These are phyloP conservation scores for Neopestalotiopsis clavispora DNA, from an alignment of 2,329 filamentous ascomycete species.

Conservation along the genomic window DNA sequence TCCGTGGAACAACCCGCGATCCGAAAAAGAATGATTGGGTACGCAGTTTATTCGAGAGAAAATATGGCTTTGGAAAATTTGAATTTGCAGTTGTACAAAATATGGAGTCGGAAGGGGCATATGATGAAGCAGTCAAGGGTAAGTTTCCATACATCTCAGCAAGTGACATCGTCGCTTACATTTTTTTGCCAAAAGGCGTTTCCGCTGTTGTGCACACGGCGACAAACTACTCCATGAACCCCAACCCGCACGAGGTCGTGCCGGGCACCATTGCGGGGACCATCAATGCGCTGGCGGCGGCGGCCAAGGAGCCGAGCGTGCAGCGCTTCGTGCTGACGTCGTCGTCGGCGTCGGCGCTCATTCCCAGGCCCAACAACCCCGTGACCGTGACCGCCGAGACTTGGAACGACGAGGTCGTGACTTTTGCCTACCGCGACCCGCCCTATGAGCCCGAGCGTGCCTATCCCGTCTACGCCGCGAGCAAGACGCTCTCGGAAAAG, in stretches of 20 bases:
- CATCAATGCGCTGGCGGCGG: not conserved
- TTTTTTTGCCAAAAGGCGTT: not conserved
- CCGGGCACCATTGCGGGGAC: not conserved
- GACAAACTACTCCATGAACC: not conserved
- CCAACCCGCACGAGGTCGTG: conserved; percentile 12
- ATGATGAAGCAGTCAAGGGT: not conserved
- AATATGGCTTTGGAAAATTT: not conserved
- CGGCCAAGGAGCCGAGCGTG: conserved; percentile 12
- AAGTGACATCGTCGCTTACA: no score
- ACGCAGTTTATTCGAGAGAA: not conserved
- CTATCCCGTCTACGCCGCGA: conserved; percentile 7
- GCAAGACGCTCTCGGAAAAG: conserved; percentile 10
- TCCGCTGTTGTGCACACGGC: conserved; percentile 13
- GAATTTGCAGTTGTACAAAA: conserved; percentile 3
- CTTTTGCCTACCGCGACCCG: conserved; percentile 3
- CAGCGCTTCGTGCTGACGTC: conserved; percentile 14
- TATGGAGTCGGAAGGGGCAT: no score
- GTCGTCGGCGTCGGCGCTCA: not conserved
- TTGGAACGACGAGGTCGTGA: conserved; percentile 14
- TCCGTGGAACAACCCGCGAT: conserved; percentile 36
- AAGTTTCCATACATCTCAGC: no score
- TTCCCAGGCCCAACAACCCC: not conserved
- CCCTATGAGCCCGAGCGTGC: conserved; percentile 9
- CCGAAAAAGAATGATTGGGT: conserved; percentile 12
- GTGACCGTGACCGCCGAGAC: conserved; percentile 1